These are phyloP conservation scores for Blastocystis sp. DNA, from an alignment of 352 stramenopile species.

Conservation along the genomic window DNA sequence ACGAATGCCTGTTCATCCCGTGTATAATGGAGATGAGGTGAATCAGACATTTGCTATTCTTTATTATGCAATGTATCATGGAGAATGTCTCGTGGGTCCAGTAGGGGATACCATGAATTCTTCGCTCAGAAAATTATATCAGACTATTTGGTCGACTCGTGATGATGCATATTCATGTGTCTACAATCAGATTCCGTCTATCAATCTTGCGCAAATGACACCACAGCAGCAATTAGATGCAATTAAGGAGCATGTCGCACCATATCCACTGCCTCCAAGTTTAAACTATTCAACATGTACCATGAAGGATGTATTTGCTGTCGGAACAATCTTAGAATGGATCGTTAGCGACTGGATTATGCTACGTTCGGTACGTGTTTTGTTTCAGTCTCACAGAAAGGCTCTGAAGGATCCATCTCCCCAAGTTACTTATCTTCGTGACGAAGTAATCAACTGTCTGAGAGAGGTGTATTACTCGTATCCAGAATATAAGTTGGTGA, in stretches of 20 bases:
- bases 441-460: not conserved
- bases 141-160: not conserved
- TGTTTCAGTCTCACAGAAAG: not conserved
- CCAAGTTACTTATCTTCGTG: not conserved
- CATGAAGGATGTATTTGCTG: not conserved
- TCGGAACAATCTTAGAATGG: not conserved
- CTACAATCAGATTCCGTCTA: not conserved
- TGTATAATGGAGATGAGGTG: not conserved
- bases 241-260: not conserved
- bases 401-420: not conserved
- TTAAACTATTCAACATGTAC: not conserved
- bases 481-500: conserved; percentile 17
- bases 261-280: not conserved
- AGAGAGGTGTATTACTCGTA: not conserved
- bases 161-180: not conserved
- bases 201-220: not conserved
- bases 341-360: not conserved
- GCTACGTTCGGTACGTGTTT: not conserved
- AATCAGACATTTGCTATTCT: not conserved
- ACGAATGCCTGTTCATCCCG: not conserved
- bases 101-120: conserved; percentile 44
- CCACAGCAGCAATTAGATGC: not conserved
- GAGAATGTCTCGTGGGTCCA: not conserved
- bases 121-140: not conserved
- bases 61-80: not conserved